Evolutionary conservation across 768 basidiomycete genomes (phyloP).

Genomic region (Calocybe cyanea): DNA sequence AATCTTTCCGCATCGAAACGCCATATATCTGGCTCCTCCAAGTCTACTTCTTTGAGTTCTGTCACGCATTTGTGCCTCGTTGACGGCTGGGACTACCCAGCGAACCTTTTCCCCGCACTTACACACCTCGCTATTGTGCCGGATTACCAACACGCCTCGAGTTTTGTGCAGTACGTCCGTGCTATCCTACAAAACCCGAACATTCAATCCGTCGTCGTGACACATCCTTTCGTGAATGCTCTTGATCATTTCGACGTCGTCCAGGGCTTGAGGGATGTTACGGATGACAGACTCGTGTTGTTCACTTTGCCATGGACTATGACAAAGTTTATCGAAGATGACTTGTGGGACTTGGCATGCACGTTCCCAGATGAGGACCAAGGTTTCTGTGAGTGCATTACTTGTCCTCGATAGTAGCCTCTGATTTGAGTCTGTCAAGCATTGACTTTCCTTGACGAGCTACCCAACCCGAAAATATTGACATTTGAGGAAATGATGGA

Average conservation of each 20-base stretch:
- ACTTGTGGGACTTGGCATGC: slow-evolving; percentile 18
- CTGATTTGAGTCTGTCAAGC: background rate
- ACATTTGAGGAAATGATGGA: slow-evolving; percentile 11
- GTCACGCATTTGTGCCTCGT: slow-evolving; percentile 9
- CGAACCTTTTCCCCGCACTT: slow-evolving; percentile 10
- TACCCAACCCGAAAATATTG: slow-evolving; percentile 11
- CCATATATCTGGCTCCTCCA: too few species aligned
- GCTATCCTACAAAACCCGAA: slow-evolving; percentile 6
- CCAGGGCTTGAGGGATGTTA: slow-evolving; percentile 5
- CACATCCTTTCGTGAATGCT: slow-evolving; percentile 8
- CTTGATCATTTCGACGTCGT: slow-evolving; percentile 3
- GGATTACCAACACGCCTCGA: slow-evolving; percentile 4
- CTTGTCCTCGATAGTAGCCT: too few species aligned
- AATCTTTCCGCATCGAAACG: too few species aligned
- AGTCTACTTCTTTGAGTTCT: slow-evolving; percentile 5
- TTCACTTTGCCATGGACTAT: slow-evolving; percentile 14
- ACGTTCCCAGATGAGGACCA: slow-evolving; percentile 17
- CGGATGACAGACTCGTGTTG: slow-evolving; percentile 11
- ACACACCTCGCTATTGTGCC: slow-evolving; percentile 14
- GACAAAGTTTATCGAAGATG: slow-evolving; percentile 17
- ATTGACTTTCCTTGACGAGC: slow-evolving; percentile 11
- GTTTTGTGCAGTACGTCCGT: background rate
- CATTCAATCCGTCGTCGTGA: slow-evolving; percentile 14
- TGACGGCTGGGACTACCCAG: slow-evolving; percentile 9
- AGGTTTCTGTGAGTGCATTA: slow-evolving; percentile 13